These are phyloP conservation scores for Cyberlindnera suaveolens DNA, from an alignment of 805 yeast genomes.

Conservation along the genomic window DNA sequence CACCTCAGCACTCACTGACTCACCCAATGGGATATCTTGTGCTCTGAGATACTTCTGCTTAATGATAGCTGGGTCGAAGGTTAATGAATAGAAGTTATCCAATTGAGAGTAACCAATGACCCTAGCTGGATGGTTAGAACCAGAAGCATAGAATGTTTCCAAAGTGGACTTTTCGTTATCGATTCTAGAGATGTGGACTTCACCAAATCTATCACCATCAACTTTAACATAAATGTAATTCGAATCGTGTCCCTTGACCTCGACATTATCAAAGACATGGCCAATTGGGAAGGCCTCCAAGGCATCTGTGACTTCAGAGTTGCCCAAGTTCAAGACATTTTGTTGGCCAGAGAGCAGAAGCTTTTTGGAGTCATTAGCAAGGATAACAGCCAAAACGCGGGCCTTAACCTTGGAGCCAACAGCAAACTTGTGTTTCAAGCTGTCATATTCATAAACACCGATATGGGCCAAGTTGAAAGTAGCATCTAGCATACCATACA, in stretches of 20 bases:
- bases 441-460: conserved; percentile 37
- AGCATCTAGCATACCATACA: conserved; percentile 69
- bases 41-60: conserved; percentile 59
- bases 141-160: conserved; percentile 45
- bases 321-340: conserved; percentile 33
- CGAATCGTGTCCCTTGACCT: conserved; percentile 53
- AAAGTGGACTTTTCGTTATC: conserved; percentile 38
- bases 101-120: conserved; percentile 61
- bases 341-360: conserved; percentile 60
- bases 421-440: conserved; percentile 55
- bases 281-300: conserved; percentile 76
- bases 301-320: conserved; percentile 17
- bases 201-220: conserved; percentile 56
- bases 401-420: conserved; percentile 63
- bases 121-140: conserved; percentile 70
- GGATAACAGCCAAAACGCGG: conserved; percentile 60
- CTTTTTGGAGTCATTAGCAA: conserved; percentile 46
- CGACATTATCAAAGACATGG: conserved; percentile 48
- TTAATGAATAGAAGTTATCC: conserved; percentile 62
- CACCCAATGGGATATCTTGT: conserved; percentile 75
- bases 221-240: conserved; percentile 51
- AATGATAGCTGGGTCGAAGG: conserved; percentile 61
- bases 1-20: conserved; percentile 48
- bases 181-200: conserved; percentile 71
- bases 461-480: conserved; percentile 65